Evolutionary conservation across 768 basidiomycete species (phyloP), one percentile per base, ranked within the genome.

Genomic region (Termitomyces sp.): DNA sequence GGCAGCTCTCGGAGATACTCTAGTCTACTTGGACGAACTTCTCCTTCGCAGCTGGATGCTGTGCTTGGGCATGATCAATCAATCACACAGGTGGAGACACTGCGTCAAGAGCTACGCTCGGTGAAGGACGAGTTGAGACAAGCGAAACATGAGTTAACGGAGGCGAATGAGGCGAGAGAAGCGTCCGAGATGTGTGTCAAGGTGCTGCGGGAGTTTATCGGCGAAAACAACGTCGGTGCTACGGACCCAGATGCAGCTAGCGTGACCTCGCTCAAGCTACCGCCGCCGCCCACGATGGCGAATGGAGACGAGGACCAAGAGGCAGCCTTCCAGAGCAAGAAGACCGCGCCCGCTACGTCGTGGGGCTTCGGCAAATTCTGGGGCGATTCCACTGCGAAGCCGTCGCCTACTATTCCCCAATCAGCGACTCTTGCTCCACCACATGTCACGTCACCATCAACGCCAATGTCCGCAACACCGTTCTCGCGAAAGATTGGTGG

Each of bases 171-270:
- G 70, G 92, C 91, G 3, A 79, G 85, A 47, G 86, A 92, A 66
- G 95, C 95, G 4, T 91, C 89, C 35, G 94, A 98, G 62, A 82
- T 82, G 0, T 95, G 92, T 67, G 84, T 90, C 61, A 85, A 82
- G 54, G 91, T 89, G 0, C 75, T 98, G 42, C 80, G 94, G 37
- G 87, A 85, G 56, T 98, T 89, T 67, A 92, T 92, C 61, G 83
- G 82, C 21, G 85, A 90, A 61, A 84, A 87, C 67, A 83, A 84
- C 56, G 77, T 89, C 48, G 88, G 88, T 9, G 71, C 64, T 27
- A 34, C 53, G 10, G 59, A 63, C 51, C 29, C 59, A 17, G 61
- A 63, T 49, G 31, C 62, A 45, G 53, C 49, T 50, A 49, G 48
- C 53, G 25, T 66, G 46, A 60, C 65, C 40, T 62, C 69, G 21